Base-by-base conservation (phyloP, 2,329 filamentous ascomycete genomes). In the Aureobasidium sp. region DNA sequence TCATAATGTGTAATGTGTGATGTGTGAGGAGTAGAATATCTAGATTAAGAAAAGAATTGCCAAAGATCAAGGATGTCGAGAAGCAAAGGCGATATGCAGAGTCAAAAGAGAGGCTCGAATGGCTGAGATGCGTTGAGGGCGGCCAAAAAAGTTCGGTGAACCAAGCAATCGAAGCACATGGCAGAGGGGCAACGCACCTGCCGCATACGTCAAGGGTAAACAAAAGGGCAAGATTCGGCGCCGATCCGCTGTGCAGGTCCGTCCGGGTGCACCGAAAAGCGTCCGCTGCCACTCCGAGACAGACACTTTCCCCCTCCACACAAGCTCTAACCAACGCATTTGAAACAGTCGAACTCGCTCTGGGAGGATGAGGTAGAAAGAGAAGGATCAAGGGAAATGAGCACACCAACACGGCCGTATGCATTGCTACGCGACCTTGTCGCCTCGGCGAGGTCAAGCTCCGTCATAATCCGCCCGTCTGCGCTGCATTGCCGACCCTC, bases 1-100 rank as follows among this genome's bases (percentile, higher is more conserved):
- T 67, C 68, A 69, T 68, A 37, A 37, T 60, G 59, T 45, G n/a
- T 35, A 13, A 25, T 49, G 15, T 49, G 45, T 29, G 25, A 42
- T 21, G 17, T 17, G 25, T 29, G 25, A 42, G 19, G 17, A 13
- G 25, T 13, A 25, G 31, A 43, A 47, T 21, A 27, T 40, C 8
- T 33, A 47, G 27, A 49, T 58, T 13, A 38, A 31, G 21, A 38
- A 21, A n/a, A 38, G 11, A 40, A 53, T n/a, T 35, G 33, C 11
- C n/a, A 25, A 21, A 38, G 33, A 47, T 35, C 17, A 27, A 40
- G 29, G 7, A 57, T 19, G 31, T n/a, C 21, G 11, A 47, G 17
- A 21, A 47, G 25, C 23, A 25, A 29, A 29, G 19, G n/a, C 31
- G 37, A 42, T 57, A 57, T 46, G 53, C 31, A 45, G 29, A 21